Base-by-base conservation (phyloP, 176 grass and related monocot genomes). In the Ampelocalamus luodianensis region DNA sequence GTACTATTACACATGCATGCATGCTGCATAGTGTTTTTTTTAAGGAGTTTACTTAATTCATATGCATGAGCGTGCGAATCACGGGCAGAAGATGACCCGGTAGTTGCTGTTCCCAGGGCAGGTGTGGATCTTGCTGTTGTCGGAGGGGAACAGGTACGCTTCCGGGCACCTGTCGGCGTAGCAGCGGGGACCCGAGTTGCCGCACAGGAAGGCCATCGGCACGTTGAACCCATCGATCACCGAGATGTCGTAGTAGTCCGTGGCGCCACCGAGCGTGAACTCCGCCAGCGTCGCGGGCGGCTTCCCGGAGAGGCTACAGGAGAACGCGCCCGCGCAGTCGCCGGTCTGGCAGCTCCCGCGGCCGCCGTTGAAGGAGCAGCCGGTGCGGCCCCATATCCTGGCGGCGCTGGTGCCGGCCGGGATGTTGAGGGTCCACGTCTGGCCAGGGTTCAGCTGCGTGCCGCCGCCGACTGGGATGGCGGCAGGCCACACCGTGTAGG, bases 211-310 rank as follows among this genome's bases (percentile, higher is more conserved):
- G 44, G 48, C 27, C 37, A 88, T 79, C 15, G 34, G 36, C 1
- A 54, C 8, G 58, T 84, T 84, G 58, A 72, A 83, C 3, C 73
- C 80, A 55, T 88, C 80, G 32, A 78, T 66, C 32, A 88, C 73
- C 0, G 80, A 83, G 16, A 88, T 0, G 36, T 88, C 54, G 74
- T 71, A 83, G 55, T 29, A 88, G 44, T 88, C 71, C 22, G 4
- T 1, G 40, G 0, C 10, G 49, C 18, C 7, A 44, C 44, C 76
- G 32, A 80, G 1, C 48, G 49, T 82, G 85, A 40, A 76, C 72
- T 88, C 79, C 14, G 72, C 86, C 39, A 77, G 40, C 40, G 79
- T 83, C 32, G 80, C 32, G 3, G 78, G 85, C 5, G 32, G 44
- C 77, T 23, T 7, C 29, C 32, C 32, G 32, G 32, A 34, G 32